Conservation (phyloP, 1,284 basidiomycete species). For the Heliocybe sulcata region DNA sequence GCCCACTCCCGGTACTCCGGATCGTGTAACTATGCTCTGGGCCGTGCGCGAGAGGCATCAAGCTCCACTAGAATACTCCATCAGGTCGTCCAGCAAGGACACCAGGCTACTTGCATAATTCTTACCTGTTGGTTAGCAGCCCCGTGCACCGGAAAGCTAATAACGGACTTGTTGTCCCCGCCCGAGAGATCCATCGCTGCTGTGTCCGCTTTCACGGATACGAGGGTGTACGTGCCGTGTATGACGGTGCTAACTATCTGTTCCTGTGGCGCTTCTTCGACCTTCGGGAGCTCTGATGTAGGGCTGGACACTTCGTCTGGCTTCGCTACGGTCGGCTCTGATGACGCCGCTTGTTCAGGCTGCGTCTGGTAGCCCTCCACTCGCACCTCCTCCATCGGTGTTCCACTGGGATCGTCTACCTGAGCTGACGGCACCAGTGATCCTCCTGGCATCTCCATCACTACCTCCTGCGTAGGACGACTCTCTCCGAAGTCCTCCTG, state of each 20-base stretch:
- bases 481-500: too few species aligned
- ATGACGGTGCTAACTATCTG: too few species aligned
- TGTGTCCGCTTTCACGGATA: background rate
- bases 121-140: slow-evolving; percentile 43
- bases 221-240: background rate
- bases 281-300: too few species aligned
- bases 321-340: background rate
- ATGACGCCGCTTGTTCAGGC: too few species aligned
- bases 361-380: too few species aligned
- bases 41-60: background rate
- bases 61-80: background rate
- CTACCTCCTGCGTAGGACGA: background rate
- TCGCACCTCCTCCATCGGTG: background rate
- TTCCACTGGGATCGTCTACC: background rate
- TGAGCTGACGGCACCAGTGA: background rate
- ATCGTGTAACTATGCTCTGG: background rate
- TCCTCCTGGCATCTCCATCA: background rate
- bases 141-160: slow-evolving; percentile 36
- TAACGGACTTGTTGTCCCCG: slow-evolving; percentile 36
- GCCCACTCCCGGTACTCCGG: background rate
- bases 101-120: background rate
- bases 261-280: background rate
- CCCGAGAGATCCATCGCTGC: slow-evolving; percentile 41
- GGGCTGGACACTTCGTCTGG: background rate
- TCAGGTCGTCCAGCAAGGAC: background rate